Conservation (phyloP, 768 basidiomycete species). For the Hirschioporus abietinus region DNA sequence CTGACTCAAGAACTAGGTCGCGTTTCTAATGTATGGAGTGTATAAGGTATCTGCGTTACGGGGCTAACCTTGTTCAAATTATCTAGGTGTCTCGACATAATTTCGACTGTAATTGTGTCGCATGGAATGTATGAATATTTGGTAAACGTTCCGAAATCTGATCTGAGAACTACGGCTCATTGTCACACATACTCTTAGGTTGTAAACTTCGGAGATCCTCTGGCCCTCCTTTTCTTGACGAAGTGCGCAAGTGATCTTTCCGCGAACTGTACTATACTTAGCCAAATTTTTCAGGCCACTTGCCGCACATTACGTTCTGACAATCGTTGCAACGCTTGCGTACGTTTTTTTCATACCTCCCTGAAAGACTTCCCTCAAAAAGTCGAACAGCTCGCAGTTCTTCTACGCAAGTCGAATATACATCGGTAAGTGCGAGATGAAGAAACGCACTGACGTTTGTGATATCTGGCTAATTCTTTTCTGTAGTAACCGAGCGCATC, state of each 20-base stretch:
- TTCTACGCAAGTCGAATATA: neutral
- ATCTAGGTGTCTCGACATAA: neutral
- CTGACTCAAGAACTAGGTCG: neutral
- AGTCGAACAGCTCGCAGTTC: neutral
- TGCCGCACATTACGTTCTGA: neutral
- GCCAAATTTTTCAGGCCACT: neutral
- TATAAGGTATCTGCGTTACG: neutral
- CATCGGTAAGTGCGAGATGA: neutral
- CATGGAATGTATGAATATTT: neutral
- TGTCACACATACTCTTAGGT: neutral
- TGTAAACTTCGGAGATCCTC: neutral
- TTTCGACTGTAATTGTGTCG: neutral
- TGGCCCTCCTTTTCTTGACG: neutral
- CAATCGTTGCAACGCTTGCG: neutral
- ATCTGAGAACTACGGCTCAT: neutral
- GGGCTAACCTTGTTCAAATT: neutral
- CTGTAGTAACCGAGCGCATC: neutral
- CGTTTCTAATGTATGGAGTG: neutral
- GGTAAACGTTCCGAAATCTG: neutral
- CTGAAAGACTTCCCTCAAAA: neutral
- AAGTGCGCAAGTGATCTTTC: neutral
- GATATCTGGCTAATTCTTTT: neutral
- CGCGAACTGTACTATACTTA: neutral
- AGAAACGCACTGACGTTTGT: neutral
- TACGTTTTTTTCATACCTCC: neutral